Evolutionary conservation across 106 monocot genomes (phyloP).

Genomic region (Amphibolis antarctica): DNA sequence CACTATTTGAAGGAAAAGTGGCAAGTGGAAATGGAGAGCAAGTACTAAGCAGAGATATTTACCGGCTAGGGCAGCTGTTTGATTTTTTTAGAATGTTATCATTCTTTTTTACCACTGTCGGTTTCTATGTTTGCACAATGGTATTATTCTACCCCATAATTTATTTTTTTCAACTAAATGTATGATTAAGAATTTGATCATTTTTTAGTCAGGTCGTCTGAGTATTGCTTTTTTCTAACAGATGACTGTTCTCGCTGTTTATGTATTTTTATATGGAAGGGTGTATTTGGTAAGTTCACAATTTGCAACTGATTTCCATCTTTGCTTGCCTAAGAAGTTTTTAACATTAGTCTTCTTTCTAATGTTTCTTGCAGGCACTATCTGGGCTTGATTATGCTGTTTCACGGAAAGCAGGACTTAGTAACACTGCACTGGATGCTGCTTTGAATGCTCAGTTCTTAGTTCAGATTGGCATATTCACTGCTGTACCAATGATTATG

Average conservation of each 20-base stretch:
- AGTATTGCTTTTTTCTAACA: slow-evolving; percentile 24
- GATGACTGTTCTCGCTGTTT: slow-evolving; percentile 94
- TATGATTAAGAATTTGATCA: neutral
- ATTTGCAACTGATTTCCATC: neutral
- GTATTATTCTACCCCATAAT: slow-evolving; percentile 17
- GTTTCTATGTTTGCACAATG: slow-evolving; percentile 91
- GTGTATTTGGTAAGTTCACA: slow-evolving; percentile 67
- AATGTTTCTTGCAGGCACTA: slow-evolving; percentile 44
- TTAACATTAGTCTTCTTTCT: neutral
- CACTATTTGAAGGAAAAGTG: slow-evolving; percentile 92
- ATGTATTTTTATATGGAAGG: slow-evolving; percentile 87
- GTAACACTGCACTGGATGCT: slow-evolving; percentile 81
- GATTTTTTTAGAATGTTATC: slow-evolving; percentile 97
- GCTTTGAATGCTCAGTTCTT: slow-evolving; percentile 95
- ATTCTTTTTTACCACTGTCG: slow-evolving; percentile 90
- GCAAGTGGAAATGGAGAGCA: slow-evolving; percentile 98
- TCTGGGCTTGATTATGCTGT: slow-evolving; percentile 80
- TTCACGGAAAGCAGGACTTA: slow-evolving; percentile 37
- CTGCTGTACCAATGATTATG: slow-evolving; percentile 96
- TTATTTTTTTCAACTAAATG: neutral
- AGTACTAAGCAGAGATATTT: slow-evolving; percentile 87
- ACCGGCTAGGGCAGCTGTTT: slow-evolving; percentile 88
- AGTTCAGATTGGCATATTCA: slow-evolving; percentile 93
- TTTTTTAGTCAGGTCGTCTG: neutral
- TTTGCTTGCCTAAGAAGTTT: neutral